Percentiles rank a stretch among this genome's conserved stretches.
Evolutionary conservation across 352 stramenopile species (phyloP).

Genomic region (Proteromonas lacertae): DNA sequence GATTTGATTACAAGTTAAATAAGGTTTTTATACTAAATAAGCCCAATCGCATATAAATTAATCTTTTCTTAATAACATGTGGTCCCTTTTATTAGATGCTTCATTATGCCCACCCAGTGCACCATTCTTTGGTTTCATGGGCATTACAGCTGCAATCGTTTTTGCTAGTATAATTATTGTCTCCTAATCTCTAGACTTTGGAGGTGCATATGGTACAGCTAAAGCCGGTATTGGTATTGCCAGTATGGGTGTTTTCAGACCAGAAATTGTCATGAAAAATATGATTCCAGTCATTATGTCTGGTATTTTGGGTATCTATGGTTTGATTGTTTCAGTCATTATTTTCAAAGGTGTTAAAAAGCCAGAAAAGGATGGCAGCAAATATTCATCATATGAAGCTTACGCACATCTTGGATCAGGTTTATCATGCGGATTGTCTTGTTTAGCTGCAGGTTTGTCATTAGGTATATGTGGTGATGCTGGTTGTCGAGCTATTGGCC

Average conservation of each 20-base stretch:
- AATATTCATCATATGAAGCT: constrained; percentile 65
- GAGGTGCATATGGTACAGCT: constrained; percentile 73
- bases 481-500: constrained; percentile 70
- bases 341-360: constrained; percentile 8
- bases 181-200: constrained; percentile 39
- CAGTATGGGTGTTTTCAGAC: constrained; percentile 70
- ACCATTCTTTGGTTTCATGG: constrained; percentile 99
- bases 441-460: constrained; percentile 56
- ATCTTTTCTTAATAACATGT: too few species aligned
- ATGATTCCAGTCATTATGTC: constrained; percentile 96
- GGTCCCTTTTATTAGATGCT: too few species aligned
- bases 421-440: constrained; percentile 54
- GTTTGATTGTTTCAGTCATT: constrained; percentile 67
- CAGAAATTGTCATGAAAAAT: constrained; percentile 81
- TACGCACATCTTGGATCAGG: constrained; percentile 66
- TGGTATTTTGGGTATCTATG: constrained; percentile 79
- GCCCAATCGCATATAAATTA: too few species aligned
- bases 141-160: constrained; percentile 61
- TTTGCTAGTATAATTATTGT: constrained; percentile 30
- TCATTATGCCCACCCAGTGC: constrained; percentile 83
- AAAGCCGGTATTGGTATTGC: constrained; percentile 84
- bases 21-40: too few species aligned
- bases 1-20: too few species aligned
- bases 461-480: constrained; percentile 77
- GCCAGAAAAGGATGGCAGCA: constrained; percentile 4